Conservation (phyloP, 495 filamentous ascomycete genomes). For the Penicillium coffeae region DNA sequence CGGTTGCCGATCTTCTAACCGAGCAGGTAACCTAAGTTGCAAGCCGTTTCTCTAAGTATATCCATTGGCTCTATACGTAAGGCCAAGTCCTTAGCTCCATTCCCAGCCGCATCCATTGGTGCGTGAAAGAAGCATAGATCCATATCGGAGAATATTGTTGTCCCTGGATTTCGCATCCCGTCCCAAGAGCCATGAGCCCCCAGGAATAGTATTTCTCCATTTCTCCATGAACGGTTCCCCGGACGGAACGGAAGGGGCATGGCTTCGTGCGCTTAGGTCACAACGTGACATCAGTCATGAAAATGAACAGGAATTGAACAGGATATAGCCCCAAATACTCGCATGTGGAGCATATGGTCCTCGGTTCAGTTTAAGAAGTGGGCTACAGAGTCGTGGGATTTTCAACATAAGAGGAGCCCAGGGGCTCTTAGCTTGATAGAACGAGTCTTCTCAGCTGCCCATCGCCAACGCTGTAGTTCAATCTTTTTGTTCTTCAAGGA, state of each 20-base stretch:
- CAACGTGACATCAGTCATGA: conserved; percentile 6
- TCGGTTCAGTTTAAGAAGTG: conserved; percentile 17
- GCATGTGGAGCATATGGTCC: conserved; percentile 24
- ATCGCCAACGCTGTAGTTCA: not conserved
- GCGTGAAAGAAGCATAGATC: conserved; percentile 8
- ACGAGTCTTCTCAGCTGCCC: conserved; percentile 1
- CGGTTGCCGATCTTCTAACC: no score
- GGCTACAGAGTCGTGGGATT: conserved; percentile 5
- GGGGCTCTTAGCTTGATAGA: not conserved
- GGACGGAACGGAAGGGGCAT: no score
- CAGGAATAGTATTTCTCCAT: no score
- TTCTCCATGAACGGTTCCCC: no score
- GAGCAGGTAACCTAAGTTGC: no score
- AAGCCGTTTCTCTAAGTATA: no score
- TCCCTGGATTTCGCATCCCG: conserved; percentile 3
- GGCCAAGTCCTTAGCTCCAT: conserved; percentile 10
- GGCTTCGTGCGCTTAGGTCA: no score
- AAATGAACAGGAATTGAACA: no score
- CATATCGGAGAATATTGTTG: no score
- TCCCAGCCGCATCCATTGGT: conserved; percentile 7
- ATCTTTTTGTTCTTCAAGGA: not conserved
- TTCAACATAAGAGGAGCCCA: conserved; percentile 20
- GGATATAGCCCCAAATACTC: conserved; percentile 15
- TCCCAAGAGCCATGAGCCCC: conserved; percentile 8
- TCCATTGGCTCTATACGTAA: conserved; percentile 15